Evolutionary conservation across 306 rosid species (phyloP).

Genomic region (Rosa rugosa): DNA sequence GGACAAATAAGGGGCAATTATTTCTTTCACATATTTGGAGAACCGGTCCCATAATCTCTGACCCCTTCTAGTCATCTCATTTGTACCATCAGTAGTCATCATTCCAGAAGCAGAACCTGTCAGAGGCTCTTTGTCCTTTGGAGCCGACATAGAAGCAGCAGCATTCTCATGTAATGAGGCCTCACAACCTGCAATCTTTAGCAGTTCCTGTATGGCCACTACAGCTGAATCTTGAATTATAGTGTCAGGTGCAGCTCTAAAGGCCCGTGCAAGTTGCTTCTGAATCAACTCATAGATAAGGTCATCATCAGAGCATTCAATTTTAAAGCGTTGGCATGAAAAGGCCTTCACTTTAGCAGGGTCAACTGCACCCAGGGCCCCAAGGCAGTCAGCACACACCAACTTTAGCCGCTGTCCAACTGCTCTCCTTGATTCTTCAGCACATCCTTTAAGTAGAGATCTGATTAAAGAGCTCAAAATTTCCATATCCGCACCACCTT

Average conservation of each 20-base stretch:
- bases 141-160: slow-evolving; percentile 42
- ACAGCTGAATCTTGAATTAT: slow-evolving; percentile 96
- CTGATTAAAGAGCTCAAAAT: slow-evolving; percentile 80
- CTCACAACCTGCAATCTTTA: slow-evolving; percentile 93
- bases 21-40: slow-evolving; percentile 91
- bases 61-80: slow-evolving; percentile 70
- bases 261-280: slow-evolving; percentile 92
- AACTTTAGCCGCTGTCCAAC: slow-evolving; percentile 90
- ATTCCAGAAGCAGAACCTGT: slow-evolving; percentile 36
- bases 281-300: slow-evolving; percentile 92
- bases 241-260: slow-evolving; percentile 95
- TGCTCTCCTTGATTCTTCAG: slow-evolving; percentile 79
- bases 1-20: slow-evolving; percentile 94
- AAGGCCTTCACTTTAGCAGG: slow-evolving; percentile 90
- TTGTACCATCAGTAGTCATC: slow-evolving; percentile 35
- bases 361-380: slow-evolving; percentile 95
- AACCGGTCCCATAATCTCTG: slow-evolving; percentile 92
- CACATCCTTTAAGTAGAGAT: slow-evolving; percentile 81
- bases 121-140: slow-evolving; percentile 33
- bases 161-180: slow-evolving; percentile 86
- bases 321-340: slow-evolving; percentile 79
- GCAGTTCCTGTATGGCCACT: slow-evolving; percentile 95
- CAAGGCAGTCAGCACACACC: slow-evolving; percentile 97
- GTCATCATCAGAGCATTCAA: slow-evolving; percentile 96
- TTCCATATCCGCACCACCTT: slow-evolving; percentile 78